Base-by-base conservation (phyloP, 148 eudicot species). In the Beta vulgaris region DNA sequence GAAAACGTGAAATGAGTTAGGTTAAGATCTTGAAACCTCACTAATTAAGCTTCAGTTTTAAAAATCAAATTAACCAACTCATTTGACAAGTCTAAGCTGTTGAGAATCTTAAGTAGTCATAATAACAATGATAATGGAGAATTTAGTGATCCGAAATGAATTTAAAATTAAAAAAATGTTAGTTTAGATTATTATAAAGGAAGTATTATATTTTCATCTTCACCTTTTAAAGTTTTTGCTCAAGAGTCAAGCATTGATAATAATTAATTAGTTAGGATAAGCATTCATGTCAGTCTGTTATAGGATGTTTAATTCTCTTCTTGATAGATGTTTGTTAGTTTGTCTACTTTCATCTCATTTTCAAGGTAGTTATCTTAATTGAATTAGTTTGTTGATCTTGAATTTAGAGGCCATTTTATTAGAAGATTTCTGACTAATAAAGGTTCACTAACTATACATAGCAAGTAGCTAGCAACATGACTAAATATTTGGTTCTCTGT, bases 341-440 rank as follows among this genome's bases (percentile, higher is more conserved):
- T 72, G 67, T 72, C 74, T 31, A 36, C 13, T 53, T 26, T 16
- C 43, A 29, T 70, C 19, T 71, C 62, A 35, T 21, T 72, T 36
- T 55, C 49, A 72, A 55, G 46, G 74, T 43, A 35, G 42, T 55
- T 71, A 34, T 51, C 36, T 25, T 66, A 8, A 39, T 39, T 42
- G 9, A 21, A 39, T 64, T 39, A 59, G 35, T 28, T 59, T 59
- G 58, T 6, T n/a, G n/a, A n/a, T 53, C 26, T 62, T 34, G 42
- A 3, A n/a, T 64, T 39, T 32, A n/a, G n/a, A n/a, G n/a, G n/a
- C n/a, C 42, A 35, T 64, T 6, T 28, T 64, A 9, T 36, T 14
- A 3, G 11, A 4, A 19, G 34, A 23, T 42, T 25, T 19, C 21
- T 58, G 25, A 19, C 15, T 12, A 31, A 26, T 11, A 10, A 25